phyloP scores from a whole-genome alignment of 1,284 basidiomycete genomes.

The Cutaneotrichosporon sp. region DNA sequence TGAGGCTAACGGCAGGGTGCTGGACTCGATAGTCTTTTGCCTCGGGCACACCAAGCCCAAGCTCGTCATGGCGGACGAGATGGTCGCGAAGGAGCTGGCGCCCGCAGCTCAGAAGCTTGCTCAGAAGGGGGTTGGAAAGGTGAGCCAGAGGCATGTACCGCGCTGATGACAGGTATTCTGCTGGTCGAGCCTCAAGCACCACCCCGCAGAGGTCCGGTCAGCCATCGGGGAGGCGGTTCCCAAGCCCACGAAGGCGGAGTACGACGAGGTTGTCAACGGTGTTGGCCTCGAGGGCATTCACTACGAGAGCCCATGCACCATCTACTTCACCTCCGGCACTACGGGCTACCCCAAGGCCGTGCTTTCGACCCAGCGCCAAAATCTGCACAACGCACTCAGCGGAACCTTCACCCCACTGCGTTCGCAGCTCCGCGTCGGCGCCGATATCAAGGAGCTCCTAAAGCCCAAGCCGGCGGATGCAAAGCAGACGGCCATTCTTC shows the following conservation, averaged over 20 bases:
- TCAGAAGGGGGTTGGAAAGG: neutral
- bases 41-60: conserved; percentile 25
- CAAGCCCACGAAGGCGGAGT: neutral
- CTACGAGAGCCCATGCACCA: conserved; percentile 20
- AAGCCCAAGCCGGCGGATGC: neutral
- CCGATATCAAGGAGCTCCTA: conserved; percentile 13
- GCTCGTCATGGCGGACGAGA: conserved; percentile 33
- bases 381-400: conserved; percentile 11
- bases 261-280: conserved; percentile 2
- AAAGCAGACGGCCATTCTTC: conserved; percentile 28
- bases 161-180: neutral
- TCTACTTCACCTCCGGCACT: conserved; percentile 36
- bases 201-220: neutral
- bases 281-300: conserved; percentile 2
- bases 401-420: conserved; percentile 24
- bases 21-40: conserved; percentile 27
- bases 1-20: neutral
- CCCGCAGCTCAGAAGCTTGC: conserved; percentile 1
- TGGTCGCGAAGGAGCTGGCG: conserved; percentile 22
- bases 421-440: conserved; percentile 31
- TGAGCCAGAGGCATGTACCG: neutral
- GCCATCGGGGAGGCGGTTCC: neutral
- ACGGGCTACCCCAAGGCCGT: conserved; percentile 36
- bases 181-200: neutral
- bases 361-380: conserved; percentile 32